Evolutionary conservation across 805 yeast species (phyloP).

Genomic region (Starmerella floris): DNA sequence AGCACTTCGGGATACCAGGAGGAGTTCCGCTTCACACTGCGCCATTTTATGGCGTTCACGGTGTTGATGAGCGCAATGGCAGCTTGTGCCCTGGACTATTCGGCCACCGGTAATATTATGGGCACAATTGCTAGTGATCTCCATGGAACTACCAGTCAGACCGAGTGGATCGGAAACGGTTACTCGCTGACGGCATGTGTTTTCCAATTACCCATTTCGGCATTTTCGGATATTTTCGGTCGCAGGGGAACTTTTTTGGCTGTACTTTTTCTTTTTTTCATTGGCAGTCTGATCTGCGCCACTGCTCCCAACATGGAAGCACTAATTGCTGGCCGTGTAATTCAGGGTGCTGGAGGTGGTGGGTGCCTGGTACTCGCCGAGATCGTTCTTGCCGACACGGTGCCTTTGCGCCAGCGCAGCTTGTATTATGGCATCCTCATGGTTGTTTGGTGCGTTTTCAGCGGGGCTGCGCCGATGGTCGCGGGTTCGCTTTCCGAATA

Average conservation of each 20-base stretch:
- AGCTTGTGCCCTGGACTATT: conserved; percentile 16
- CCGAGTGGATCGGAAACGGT: conserved; percentile 25
- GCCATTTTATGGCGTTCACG: conserved; percentile 1
- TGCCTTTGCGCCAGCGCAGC: conserved; percentile 32
- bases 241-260: conserved; percentile 38
- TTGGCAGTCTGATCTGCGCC: conserved; percentile 49
- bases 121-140: conserved; percentile 15
- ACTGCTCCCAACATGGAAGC: conserved; percentile 42
- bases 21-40: conserved; percentile 9
- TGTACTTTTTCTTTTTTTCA: conserved; percentile 42
- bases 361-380: conserved; percentile 47
- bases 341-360: conserved; percentile 62
- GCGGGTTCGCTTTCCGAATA: conserved; percentile 53
- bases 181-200: conserved; percentile 21
- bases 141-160: conserved; percentile 21
- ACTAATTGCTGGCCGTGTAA: conserved; percentile 56
- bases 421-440: conserved; percentile 23
- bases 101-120: conserved; percentile 19
- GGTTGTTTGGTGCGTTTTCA: conserved; percentile 24
- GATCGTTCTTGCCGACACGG: conserved; percentile 45
- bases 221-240: conserved; percentile 24
- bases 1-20: too few species aligned
- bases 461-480: conserved; percentile 41
- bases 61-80: conserved; percentile 5
- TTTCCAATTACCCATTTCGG: conserved; percentile 18